phyloP scores from a whole-genome alignment of 106 monocot genomes.

The Dendrobium nobile region DNA sequence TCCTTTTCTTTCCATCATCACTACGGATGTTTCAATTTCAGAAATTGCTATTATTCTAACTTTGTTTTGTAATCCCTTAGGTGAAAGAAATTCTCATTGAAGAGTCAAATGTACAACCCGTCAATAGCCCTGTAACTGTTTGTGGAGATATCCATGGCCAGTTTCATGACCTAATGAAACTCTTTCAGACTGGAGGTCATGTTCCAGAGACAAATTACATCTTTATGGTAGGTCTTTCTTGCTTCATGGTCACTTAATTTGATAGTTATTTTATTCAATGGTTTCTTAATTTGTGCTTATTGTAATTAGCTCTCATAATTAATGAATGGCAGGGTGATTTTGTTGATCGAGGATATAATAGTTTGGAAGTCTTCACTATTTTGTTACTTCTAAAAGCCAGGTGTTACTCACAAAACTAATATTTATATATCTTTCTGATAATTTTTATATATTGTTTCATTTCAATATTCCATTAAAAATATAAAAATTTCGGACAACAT shows the following conservation, averaged over 20 bases:
- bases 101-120: conserved; percentile 82
- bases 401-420: conserved; percentile 21
- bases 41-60: neutral
- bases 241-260: neutral
- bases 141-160: conserved; percentile 82
- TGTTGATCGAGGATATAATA: conserved; percentile 80
- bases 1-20: neutral
- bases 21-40: neutral
- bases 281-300: conserved; percentile 9
- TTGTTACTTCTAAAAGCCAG: conserved; percentile 79
- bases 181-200: conserved; percentile 78
- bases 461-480: neutral
- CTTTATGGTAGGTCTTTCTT: conserved; percentile 47
- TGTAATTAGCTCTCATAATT: conserved; percentile 8
- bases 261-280: neutral
- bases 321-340: conserved; percentile 57
- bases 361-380: conserved; percentile 77
- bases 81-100: conserved; percentile 61
- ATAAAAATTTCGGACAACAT: neutral
- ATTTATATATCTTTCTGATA: neutral
- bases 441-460: neutral
- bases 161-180: conserved; percentile 82
- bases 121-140: conserved; percentile 74
- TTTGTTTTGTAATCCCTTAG: conserved; percentile 7
- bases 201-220: conserved; percentile 85